Evolutionary conservation across 1,139 yeast genomes (phyloP), one percentile per base, ranked within the genome.

Genomic region (Magnusiomyces paraingens): DNA sequence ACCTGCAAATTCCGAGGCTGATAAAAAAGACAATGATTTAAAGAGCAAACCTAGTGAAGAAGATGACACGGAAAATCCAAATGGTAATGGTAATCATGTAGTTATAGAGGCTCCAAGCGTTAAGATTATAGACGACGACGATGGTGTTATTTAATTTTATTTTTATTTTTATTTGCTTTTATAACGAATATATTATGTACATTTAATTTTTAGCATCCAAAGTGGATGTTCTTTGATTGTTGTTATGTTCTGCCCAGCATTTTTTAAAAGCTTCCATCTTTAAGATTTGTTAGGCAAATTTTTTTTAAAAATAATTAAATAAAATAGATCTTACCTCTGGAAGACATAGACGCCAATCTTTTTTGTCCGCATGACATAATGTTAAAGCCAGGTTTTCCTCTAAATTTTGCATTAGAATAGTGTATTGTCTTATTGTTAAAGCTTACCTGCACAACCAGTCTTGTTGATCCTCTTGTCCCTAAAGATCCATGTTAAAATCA

Each of bases 331-430:
- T 55, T 55, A 71, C 75, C 62, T 84, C 89, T 40, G 71, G 68
- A 1, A 77, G 61, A 62, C 93, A 85, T 64, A 79, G 68, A 52
- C 91, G 70, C 93, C 93, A 85, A 64, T 85, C 91, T 32, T 82
- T 83, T 2, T 78, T 82, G 59, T 84, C 91, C 17, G 86, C 87
- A 66, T 84, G 87, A 63, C 93, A 85, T 36, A 83, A 69, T 57
- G 82, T 86, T 40, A 85, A 69, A 22, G 73, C 75, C 62, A 82
- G 70, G 62, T 85, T 85, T 63, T 84, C 89, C 49, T 75, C 79
- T 70, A 39, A 1, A 12, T 21, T 49, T 10, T 1, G 20, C 26
- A 46, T 15, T 45, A 38, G 11, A 39, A 10, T 26, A 11, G 17
- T 45, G 14, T 17, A 3, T 18, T 15, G 12, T 10, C 2, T 21